These are phyloP conservation scores for Aspergillus brasiliensis DNA, from an alignment of 2,329 filamentous ascomycete species.

Conservation along the genomic window DNA sequence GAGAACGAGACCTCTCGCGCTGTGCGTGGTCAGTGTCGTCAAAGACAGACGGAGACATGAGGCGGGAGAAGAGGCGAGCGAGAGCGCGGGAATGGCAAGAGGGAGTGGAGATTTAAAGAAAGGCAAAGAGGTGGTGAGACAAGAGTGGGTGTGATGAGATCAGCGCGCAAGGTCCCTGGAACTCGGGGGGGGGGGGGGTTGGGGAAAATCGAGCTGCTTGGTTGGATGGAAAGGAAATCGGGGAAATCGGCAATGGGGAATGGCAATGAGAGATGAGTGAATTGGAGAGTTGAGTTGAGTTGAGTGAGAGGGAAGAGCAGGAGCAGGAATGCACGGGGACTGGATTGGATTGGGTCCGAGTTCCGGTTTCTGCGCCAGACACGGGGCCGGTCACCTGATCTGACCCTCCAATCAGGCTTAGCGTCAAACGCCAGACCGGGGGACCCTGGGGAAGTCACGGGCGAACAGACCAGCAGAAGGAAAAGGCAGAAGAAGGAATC, in stretches of 20 bases:
- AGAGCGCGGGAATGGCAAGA: slow-evolving; percentile 1
- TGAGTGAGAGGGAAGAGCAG: not conserved
- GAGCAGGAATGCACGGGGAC: not conserved
- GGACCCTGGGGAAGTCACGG: slow-evolving; percentile 1
- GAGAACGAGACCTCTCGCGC: slow-evolving; percentile 75
- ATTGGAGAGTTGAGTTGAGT: not conserved
- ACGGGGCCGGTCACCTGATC: not conserved
- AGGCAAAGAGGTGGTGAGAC: slow-evolving; percentile 1
- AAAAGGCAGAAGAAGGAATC: not conserved
- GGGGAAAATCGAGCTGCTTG: not conserved
- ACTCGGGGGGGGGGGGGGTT: slow-evolving; percentile 8
- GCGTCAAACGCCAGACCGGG: not conserved
- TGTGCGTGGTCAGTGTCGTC: slow-evolving; percentile 50
- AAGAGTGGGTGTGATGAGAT: slow-evolving; percentile 10
- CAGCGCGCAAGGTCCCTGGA: slow-evolving; percentile 9
- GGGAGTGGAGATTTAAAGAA: slow-evolving; percentile 6
- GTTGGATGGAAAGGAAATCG: not conserved
- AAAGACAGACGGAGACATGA: slow-evolving; percentile 30
- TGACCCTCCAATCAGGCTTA: not conserved
- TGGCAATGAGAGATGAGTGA: not conserved
- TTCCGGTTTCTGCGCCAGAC: not conserved
- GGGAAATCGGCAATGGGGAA: not conserved
- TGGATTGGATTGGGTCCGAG: not conserved
- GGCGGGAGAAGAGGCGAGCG: slow-evolving; percentile 12
- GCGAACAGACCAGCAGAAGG: not conserved